Base-by-base conservation (phyloP, 306 rosid genomes). In the Vigna radiata region DNA sequence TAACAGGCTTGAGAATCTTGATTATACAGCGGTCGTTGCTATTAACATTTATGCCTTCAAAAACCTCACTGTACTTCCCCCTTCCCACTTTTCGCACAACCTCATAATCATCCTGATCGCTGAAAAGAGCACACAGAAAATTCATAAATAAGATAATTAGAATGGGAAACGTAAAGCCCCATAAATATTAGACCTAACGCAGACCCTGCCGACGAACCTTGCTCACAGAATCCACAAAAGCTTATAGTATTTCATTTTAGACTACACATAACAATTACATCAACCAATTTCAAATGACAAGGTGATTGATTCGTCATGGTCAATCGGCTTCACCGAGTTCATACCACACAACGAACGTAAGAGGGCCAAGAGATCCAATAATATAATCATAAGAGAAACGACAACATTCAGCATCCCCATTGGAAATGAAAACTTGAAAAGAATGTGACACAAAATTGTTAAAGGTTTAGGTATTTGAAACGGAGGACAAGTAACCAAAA, bases 1-100 rank as follows among this genome's bases (percentile, higher is more conserved):
- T 95, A 11, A 95, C 98, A 77, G 98, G 98, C 92, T 95, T 95
- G 79, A 95, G 97, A 82, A 92, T 95, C 93, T 95, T 95, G 88
- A 95, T 95, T 72, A 92, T 56, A 81, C 98, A 95, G 44, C 91
- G 90, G 81, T 95, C 98, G 18, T 82, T 90, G 88, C 86, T 89
- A 41, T 87, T 92, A 79, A 95, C 92, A 81, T 92, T 92, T 59
- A 95, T 87, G 36, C 98, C 98, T 77, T 92, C 99, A 8, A 95
- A 95, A 48, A 95, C 99, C 85, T 95, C 99, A 82, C 99, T 95
- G 83, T 95, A 95, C 78, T 95, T 95, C 65, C 99, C 97, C 84
- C 99, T 92, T 87, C 99, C 99, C 12, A 95, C 97, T 81, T 95
- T 95, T 61, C 99, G 77, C 56, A 95, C 99, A 63, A 95, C 97